A percentile compares a stretch with the other conserved stretches of the same genome.
Conservation (phyloP, 176 grass and related monocot species). For the Dendrocalamus sinicus region DNA sequence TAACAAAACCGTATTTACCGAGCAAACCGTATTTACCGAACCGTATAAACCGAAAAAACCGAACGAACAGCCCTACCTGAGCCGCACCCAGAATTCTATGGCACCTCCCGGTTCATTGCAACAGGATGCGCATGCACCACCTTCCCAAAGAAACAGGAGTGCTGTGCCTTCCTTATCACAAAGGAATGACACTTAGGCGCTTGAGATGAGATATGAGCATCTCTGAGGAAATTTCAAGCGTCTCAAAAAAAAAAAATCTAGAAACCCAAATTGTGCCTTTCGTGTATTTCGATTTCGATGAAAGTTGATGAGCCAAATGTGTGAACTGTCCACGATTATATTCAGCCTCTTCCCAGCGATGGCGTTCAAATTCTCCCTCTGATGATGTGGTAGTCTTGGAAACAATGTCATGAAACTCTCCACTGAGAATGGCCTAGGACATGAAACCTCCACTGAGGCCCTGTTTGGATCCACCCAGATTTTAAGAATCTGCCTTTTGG, state of each 20-base stretch:
- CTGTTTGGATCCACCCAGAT: no score
- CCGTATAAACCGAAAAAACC: no score
- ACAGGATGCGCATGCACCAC: neutral
- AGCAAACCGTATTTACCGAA: no score
- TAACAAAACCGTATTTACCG: no score
- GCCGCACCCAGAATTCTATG: neutral
- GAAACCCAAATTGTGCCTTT: neutral
- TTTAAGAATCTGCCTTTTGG: no score
- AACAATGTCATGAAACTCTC: no score
- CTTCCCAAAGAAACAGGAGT: neutral
- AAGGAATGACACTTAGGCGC: neutral
- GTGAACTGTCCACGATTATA: neutral
- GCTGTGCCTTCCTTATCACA: neutral
- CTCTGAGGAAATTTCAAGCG: neutral
- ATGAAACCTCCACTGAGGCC: no score
- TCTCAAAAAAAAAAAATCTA: neutral
- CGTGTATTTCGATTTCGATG: neutral
- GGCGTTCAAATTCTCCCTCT: neutral
- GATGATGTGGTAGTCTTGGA: no score
- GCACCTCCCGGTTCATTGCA: neutral
- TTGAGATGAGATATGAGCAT: neutral
- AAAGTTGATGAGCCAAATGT: neutral
- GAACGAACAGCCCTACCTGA: no score
- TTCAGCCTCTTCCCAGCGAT: neutral
- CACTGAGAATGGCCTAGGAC: no score